Percentiles rank a stretch among this genome's conserved stretches.
Evolutionary conservation across 2,329 filamentous ascomycete genomes (phyloP).

Genomic region (Orbilia blumenaviensis): DNA sequence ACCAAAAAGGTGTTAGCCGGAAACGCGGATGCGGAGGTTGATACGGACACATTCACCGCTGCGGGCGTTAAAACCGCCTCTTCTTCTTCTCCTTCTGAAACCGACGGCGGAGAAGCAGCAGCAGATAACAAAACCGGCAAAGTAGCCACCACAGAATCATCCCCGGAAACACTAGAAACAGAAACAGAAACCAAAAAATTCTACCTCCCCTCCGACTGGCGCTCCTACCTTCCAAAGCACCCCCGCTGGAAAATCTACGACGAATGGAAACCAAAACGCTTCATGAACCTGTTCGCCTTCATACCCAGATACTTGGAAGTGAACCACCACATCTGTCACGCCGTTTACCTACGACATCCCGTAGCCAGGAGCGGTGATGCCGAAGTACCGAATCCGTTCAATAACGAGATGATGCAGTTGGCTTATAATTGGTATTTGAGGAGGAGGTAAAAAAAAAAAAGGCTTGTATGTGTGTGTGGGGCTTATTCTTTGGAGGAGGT

Average conservation of each 20-base stretch:
- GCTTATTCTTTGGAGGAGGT: too few species aligned
- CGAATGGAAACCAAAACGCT: slow-evolving; percentile 86
- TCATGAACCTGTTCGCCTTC: slow-evolving; percentile 91
- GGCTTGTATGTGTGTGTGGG: too few species aligned
- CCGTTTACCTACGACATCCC: slow-evolving; percentile 92
- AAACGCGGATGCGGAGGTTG: slow-evolving; percentile 47
- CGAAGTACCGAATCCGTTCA: slow-evolving; percentile 57
- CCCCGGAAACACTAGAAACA: slow-evolving; percentile 8
- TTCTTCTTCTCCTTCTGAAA: too few species aligned
- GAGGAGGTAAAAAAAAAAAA: too few species aligned
- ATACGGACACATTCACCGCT: slow-evolving; percentile 40
- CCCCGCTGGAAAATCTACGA: slow-evolving; percentile 72
- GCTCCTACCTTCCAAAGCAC: slow-evolving; percentile 29
- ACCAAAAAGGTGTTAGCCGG: slow-evolving; percentile 20
- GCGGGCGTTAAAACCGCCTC: slow-evolving; percentile 48
- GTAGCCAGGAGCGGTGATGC: slow-evolving; percentile 82
- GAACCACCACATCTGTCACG: slow-evolving; percentile 95
- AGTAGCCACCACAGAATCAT: slow-evolving; percentile 23
- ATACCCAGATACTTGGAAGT: slow-evolving; percentile 96
- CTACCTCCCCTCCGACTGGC: slow-evolving; percentile 28
- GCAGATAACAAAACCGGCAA: slow-evolving; percentile 7
- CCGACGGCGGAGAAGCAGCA: not conserved
- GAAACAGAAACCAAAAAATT: not conserved
- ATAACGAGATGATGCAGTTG: slow-evolving; percentile 73
- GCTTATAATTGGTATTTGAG: slow-evolving; percentile 95